A percentile compares a stretch with the other conserved stretches of the same genome.
Conservation (phyloP, 345 rosid species). For the Linum usitatissimum region DNA sequence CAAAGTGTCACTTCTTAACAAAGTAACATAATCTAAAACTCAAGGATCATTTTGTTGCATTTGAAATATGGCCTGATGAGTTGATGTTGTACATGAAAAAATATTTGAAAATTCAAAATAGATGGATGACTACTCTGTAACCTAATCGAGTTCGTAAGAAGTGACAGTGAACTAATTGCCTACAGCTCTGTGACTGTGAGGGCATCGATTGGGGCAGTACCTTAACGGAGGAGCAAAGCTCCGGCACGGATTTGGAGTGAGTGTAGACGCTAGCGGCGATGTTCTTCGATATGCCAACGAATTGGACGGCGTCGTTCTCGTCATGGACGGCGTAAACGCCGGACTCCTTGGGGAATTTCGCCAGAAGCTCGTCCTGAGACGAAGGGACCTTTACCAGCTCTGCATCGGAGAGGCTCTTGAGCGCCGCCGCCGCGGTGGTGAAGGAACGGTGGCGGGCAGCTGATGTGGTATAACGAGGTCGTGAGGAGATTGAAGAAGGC, state of each 20-base stretch:
- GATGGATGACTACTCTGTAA: too few species aligned
- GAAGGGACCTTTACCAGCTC: conserved; percentile 30
- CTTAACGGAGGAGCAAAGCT: conserved; percentile 67
- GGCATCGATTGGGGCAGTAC: conserved; percentile 19
- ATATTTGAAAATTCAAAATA: too few species aligned
- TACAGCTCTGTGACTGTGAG: too few species aligned
- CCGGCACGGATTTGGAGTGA: conserved; percentile 61
- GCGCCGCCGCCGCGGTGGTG: conserved; percentile 27
- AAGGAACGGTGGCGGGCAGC: conserved; percentile 24
- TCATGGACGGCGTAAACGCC: conserved; percentile 84
- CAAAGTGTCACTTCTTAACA: too few species aligned
- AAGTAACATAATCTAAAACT: too few species aligned
- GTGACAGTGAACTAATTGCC: neutral
- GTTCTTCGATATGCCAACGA: conserved; percentile 75
- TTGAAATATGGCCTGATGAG: too few species aligned
- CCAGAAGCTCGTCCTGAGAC: conserved; percentile 23
- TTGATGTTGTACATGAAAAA: too few species aligned
- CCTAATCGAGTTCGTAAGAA: conserved; percentile 1
- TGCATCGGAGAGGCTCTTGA: conserved; percentile 39
- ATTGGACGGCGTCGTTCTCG: conserved; percentile 50
- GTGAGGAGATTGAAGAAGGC: conserved; percentile 32
- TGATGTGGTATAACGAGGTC: conserved; percentile 17
- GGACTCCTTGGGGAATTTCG: conserved; percentile 37
- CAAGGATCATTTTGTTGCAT: too few species aligned
- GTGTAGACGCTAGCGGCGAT: conserved; percentile 55